These are phyloP conservation scores for Chloromonas sp. DNA, from an alignment of 163 green algal genomes.

Conservation along the genomic window DNA sequence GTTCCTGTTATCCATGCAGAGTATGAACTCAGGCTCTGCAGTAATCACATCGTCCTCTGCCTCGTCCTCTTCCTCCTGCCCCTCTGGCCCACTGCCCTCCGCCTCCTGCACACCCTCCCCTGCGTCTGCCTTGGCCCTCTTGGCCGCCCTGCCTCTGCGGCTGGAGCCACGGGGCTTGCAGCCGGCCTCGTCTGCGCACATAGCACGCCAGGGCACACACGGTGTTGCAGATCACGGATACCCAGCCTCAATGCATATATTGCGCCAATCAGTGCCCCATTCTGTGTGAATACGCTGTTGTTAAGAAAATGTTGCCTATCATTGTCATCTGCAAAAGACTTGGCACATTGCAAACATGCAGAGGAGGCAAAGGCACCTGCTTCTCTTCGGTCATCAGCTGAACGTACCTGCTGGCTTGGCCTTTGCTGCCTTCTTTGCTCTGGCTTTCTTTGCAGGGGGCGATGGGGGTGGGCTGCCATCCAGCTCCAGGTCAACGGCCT, in stretches of 20 bases:
- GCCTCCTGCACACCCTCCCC: not conserved
- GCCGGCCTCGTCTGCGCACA: not conserved
- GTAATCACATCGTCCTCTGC: conserved; percentile 2
- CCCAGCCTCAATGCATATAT: not conserved
- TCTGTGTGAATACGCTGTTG: not conserved
- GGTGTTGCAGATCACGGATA: not conserved
- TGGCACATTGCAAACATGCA: not conserved
- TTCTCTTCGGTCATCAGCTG: no score
- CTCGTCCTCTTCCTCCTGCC: not conserved
- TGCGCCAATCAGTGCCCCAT: not conserved
- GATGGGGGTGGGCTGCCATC: no score
- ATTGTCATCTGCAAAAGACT: not conserved
- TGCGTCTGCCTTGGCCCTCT: not conserved
- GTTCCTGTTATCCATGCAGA: not conserved
- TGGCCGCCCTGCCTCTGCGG: not conserved
- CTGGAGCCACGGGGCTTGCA: not conserved
- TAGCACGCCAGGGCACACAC: not conserved
- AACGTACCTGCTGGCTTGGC: no score
- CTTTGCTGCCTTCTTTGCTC: no score
- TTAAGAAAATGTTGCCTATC: not conserved
- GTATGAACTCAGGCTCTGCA: not conserved
- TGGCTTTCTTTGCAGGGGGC: no score
- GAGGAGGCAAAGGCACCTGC: not conserved
- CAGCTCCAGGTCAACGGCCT: no score
- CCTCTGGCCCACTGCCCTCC: not conserved